Base-by-base conservation (phyloP, 2,329 filamentous ascomycete species). In the Albophoma yamanashiensis region DNA sequence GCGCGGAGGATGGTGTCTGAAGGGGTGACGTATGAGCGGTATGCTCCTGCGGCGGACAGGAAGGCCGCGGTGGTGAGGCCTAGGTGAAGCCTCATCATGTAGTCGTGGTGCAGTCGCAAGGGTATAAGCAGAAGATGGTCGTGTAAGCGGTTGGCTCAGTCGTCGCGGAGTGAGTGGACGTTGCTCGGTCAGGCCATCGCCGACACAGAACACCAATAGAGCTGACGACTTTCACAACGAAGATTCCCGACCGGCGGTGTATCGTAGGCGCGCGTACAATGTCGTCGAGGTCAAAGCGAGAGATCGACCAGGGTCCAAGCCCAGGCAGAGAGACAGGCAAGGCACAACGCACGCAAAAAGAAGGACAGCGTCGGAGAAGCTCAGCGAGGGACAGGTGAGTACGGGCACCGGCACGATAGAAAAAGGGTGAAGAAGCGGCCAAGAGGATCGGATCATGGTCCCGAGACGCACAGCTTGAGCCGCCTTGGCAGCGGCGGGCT, bases 1-100 rank as follows among this genome's bases (percentile, higher is more conserved):
- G 70, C 61, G 47, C 61, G 63, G 45, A 70, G 66, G 40, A 71
- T 56, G 39, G 65, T 55, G 50, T 62, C 60, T 20, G 63, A 61
- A 17, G 64, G 50, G 56, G 43, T 58, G 9, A 65, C 66, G 36
- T 58, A 62, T 42, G 60, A 59, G 27, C 58, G 34, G 3, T 40
- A 25, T 6, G 62, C 39, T 14, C 50, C 50, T 34, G 63, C 53
- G 36, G 60, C 50, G 45, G 62, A 22, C 40, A 43, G 8, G 40
- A 43, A 8, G 38, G 39, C 47, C 20, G 57, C 45, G 40, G 58
- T 55, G 50, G 61, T 56, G 36, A 62, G 20, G n/a, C 31, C 52
- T 55, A 58, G 8, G 25, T 12, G 39, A 36, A 39, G 45, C 39
- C 50, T 36, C 50, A 53, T 53, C 17, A 1, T 22, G 50, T 14